Base-by-base conservation (phyloP, 1,139 yeast genomes). In the Pichia sp. region DNA sequence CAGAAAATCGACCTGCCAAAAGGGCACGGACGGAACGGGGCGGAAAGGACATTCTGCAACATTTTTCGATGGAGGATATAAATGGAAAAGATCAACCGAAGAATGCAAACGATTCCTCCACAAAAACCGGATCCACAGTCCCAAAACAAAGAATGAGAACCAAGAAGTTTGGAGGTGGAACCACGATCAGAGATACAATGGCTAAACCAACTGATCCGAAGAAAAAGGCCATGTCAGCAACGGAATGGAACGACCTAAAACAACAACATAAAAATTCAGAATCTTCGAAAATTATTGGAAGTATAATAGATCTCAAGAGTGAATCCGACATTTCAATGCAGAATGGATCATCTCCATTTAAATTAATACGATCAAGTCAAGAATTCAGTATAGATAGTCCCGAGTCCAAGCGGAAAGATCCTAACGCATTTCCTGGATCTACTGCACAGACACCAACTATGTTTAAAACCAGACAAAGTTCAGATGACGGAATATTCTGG, bases 401-500 rank as follows among this genome's bases (percentile, higher is more conserved):
- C 7, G 31, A 34, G 8, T 4, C 3, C 3, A 45, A 30, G 2
- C 30, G 31, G 30, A 11, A 11, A 28, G 31, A 28, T 28, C n/a
- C 9, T 12, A 28, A 28, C 14, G 11, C 31, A 8, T 9, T 8
- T 28, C 14, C 33, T 19, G 19, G 37, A 4, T 11, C 31, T 9
- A 21, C 17, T 17, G 28, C 12, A 1, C 27, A 39, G 6, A 33
- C 47, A 2, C 50, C 50, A 20, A 38, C 18, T 4, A n/a, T 38
- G 9, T 6, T 28, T 11, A 52, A 53, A 24, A 22, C 38, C 12
- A 49, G 48, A 34, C 57, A 50, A 14, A 58, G 63, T 30, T 60
- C 67, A 1, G 68, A 64, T 43, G 67, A 63, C 45, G 62, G 59
- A 17, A 62, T 64, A n/a, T 63, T 60, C 42, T 64, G 68, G 68